phyloP scores from a whole-genome alignment of 805 yeast species.

The Candida saitoana region DNA sequence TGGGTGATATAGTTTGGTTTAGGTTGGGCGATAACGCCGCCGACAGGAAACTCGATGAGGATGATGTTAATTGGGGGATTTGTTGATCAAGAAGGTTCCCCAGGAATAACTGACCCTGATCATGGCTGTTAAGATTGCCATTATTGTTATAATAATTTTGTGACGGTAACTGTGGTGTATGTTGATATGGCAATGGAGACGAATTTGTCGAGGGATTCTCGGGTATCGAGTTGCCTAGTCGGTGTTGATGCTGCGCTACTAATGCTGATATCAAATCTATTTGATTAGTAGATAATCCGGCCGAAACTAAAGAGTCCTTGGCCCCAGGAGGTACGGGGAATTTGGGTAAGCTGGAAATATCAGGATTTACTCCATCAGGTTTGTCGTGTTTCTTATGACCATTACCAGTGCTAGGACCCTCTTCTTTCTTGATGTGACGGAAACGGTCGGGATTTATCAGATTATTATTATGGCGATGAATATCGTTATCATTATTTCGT shows the following conservation, averaged over 20 bases:
- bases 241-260: slow-evolving; percentile 62
- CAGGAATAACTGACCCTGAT: not conserved
- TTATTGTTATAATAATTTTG: slow-evolving; percentile 2
- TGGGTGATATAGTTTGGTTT: not conserved
- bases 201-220: not conserved
- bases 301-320: slow-evolving; percentile 54
- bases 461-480: slow-evolving; percentile 7
- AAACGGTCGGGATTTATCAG: slow-evolving; percentile 7
- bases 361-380: slow-evolving; percentile 2
- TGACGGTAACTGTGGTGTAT: slow-evolving; percentile 6
- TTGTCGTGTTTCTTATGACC: not conserved
- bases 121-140: not conserved
- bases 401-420: not conserved
- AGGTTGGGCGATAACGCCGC: slow-evolving; percentile 1
- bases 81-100: slow-evolving; percentile 1
- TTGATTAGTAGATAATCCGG: slow-evolving; percentile 65
- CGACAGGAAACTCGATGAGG: slow-evolving; percentile 6
- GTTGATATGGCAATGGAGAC: not conserved
- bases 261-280: slow-evolving; percentile 70
- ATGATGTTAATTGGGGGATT: slow-evolving; percentile 5
- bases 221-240: slow-evolving; percentile 9
- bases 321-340: slow-evolving; percentile 75
- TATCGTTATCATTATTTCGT: not conserved
- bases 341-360: slow-evolving; percentile 48
- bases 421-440: slow-evolving; percentile 5